Evolutionary conservation across 306 rosid species (phyloP).

Genomic region (Vachellia pachyceras): DNA sequence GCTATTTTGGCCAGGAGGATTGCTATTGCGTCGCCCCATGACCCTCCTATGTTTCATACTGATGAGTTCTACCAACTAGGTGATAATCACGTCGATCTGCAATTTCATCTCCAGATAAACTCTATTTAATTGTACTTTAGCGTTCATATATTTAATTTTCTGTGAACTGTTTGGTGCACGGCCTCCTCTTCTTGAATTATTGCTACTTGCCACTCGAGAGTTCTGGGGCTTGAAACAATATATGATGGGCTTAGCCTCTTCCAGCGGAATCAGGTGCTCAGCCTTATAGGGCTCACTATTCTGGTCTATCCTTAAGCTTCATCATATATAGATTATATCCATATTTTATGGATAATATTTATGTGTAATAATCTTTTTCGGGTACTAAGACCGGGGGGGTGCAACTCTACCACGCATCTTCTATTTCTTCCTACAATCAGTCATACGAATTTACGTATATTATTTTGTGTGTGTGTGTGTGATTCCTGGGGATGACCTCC

Average conservation of each 20-base stretch:
- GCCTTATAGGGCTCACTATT: not conserved
- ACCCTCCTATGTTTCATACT: not conserved
- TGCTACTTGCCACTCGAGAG: too few relatives aligned
- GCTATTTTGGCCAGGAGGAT: slow-evolving; percentile 5
- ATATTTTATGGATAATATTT: slow-evolving; percentile 6
- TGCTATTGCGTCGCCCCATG: not conserved
- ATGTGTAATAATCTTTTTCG: not conserved
- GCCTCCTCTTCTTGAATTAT: too few relatives aligned
- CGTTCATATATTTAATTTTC: not conserved
- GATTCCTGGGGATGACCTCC: not conserved
- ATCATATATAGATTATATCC: not conserved
- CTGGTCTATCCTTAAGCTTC: not conserved
- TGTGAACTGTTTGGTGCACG: not conserved
- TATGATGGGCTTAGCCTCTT: not conserved
- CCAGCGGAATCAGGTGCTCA: not conserved
- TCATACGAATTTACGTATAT: not conserved
- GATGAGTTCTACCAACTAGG: not conserved
- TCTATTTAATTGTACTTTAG: too few relatives aligned
- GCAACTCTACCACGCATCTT: too few relatives aligned
- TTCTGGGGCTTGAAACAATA: slow-evolving; percentile 18
- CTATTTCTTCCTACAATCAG: not conserved
- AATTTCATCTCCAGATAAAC: not conserved
- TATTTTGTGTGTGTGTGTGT: too few relatives aligned
- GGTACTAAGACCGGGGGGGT: too few relatives aligned
- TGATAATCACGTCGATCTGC: not conserved